These are phyloP conservation scores for Fusarium papillatum DNA, from an alignment of 2,329 filamentous ascomycete genomes.

Conservation along the genomic window DNA sequence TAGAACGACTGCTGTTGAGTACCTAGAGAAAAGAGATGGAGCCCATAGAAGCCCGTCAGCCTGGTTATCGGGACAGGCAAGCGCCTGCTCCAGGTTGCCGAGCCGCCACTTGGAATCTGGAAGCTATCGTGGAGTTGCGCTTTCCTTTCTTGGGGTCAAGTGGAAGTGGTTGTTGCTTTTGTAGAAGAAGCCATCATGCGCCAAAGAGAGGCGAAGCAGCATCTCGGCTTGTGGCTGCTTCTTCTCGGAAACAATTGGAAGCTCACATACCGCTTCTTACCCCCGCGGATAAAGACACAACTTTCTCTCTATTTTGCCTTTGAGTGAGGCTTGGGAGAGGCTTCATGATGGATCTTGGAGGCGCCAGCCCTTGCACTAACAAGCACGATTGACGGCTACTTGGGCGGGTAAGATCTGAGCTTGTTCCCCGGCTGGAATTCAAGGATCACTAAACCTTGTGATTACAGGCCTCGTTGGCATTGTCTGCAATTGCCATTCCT, in stretches of 20 bases:
- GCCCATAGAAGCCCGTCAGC: slow-evolving; percentile 9
- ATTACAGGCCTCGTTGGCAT: not conserved
- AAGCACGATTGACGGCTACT: not conserved
- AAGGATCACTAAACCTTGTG: not conserved
- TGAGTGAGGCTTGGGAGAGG: not conserved
- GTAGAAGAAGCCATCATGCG: not conserved
- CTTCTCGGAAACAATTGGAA: not conserved
- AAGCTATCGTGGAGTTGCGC: slow-evolving; percentile 17
- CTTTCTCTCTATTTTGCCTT: not conserved
- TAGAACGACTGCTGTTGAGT: not conserved
- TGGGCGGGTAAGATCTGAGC: slow-evolving; percentile 6
- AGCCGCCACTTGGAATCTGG: slow-evolving; percentile 22
- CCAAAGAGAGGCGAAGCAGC: not conserved
- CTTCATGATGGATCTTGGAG: not conserved
- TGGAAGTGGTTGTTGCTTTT: not conserved
- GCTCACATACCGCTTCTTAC: not conserved
- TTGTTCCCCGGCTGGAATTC: slow-evolving; percentile 2
- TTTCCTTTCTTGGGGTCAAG: not conserved
- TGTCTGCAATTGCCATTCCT: not conserved
- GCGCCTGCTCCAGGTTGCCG: slow-evolving; percentile 1
- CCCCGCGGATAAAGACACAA: not conserved
- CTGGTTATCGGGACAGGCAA: slow-evolving; percentile 20
- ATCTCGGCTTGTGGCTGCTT: not conserved
- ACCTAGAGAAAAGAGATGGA: not conserved
- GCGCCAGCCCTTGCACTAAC: slow-evolving; percentile 13